phyloP scores from a whole-genome alignment of 140 eudicot genomes.

The Oenanthe javanica region DNA sequence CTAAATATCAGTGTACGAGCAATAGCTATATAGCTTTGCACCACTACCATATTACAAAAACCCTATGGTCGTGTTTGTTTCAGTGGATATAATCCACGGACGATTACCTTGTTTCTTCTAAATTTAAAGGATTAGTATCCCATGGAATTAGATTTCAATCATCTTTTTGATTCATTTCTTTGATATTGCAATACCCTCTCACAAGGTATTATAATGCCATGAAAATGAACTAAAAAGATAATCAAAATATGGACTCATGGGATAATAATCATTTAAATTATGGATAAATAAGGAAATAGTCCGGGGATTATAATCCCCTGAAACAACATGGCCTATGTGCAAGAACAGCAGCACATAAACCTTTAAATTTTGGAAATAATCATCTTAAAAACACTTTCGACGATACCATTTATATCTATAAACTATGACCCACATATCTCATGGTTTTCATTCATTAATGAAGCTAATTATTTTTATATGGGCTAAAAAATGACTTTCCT shows the following conservation, averaged over 20 bases:
- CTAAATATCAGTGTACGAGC: not conserved
- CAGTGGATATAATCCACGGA: no score
- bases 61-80: not conserved
- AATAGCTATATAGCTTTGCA: not conserved
- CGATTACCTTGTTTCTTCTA: no score
- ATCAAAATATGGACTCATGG: no score
- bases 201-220: no score
- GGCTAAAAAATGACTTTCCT: not conserved
- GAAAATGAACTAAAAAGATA: no score
- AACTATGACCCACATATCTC: not conserved
- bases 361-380: not conserved
- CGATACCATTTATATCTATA: not conserved
- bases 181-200: no score
- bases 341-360: not conserved
- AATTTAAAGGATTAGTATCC: no score
- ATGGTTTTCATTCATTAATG: not conserved
- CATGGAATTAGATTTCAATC: no score
- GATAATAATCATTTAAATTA: no score
- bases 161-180: no score
- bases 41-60: not conserved
- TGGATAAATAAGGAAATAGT: no score
- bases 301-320: no score
- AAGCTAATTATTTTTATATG: not conserved
- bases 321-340: not conserved
- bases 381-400: not conserved